Evolutionary conservation across 1,284 basidiomycete species (phyloP), one percentile per base, ranked within the genome.

Genomic region (Sanghuangporus baumii): DNA sequence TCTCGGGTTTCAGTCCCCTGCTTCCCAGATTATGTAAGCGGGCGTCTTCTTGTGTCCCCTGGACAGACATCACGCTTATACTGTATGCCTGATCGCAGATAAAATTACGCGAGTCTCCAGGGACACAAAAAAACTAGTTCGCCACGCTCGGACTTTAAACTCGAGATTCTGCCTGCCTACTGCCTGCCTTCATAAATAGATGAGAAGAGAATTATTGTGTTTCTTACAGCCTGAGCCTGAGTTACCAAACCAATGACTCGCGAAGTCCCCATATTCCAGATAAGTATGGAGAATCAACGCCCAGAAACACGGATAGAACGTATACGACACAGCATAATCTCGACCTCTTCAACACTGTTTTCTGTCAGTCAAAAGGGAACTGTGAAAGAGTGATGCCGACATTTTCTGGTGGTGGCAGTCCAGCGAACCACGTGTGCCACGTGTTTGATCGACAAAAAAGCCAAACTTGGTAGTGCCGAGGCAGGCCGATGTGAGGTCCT

Each of bases 1-100:
- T 60, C 51, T 60, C 59, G 59, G 59, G 59, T 60, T 60, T 60
- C 59, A 60, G 26, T 31, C 16, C 37, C 52, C 31, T 4, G 52
- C 52, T 37, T 54, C 52, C 5, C 20, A 46, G 7, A n/a, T 46
- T 51, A 34, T 51, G 50, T 51, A 51, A 51, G n/a, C 2, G 3
- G 26, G 26, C 26, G 6, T 46, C 7, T 18, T 18, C 18, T 46
- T 46, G 16, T 20, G n/a, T 11, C n/a, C 40, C 3, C n/a, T n/a
- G n/a, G n/a, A n/a, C n/a, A 8, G 12, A 3, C n/a, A 41, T n/a
- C 43, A 46, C 11, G 7, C 43, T n/a, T 5, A n/a, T 7, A n/a
- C 1, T 23, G 2, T 46, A 16, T 46, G 16, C 26, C 23, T 51
- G 48, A 51, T 51, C 48, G 20, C 48, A 51, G 18, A 51, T 51